phyloP scores from a whole-genome alignment of 2,329 filamentous ascomycete species.

The Fusarium sp. region DNA sequence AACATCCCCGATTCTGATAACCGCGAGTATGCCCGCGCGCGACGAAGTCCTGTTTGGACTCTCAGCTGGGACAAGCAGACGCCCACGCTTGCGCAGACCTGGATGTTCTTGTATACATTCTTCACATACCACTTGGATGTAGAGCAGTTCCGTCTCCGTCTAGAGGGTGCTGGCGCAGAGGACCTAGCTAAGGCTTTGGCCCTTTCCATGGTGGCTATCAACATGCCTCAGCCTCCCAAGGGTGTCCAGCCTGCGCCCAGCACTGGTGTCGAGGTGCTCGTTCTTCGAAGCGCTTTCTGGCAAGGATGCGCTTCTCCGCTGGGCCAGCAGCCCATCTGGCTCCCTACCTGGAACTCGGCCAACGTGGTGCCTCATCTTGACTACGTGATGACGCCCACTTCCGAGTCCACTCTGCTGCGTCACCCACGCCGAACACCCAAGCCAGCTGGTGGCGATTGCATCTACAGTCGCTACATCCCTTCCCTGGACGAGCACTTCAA shows the following conservation, averaged over 20 bases:
- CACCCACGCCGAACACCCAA: constrained; percentile 78
- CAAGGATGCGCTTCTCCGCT: constrained; percentile 75
- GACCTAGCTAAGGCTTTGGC: constrained; percentile 52
- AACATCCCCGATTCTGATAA: constrained; percentile 47
- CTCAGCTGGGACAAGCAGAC: constrained; percentile 57
- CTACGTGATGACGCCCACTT: constrained; percentile 50
- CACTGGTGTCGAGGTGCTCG: constrained; percentile 53
- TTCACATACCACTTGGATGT: constrained; percentile 52
- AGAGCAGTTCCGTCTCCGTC: constrained; percentile 44
- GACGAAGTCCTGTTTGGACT: constrained; percentile 61
- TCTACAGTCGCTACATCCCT: constrained; percentile 83
- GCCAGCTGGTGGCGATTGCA: constrained; percentile 73
- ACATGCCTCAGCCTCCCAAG: constrained; percentile 56
- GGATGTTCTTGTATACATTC: constrained; percentile 64
- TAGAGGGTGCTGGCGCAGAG: constrained; percentile 37
- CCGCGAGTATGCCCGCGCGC: constrained; percentile 64
- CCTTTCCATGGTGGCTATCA: constrained; percentile 56
- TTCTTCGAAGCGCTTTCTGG: constrained; percentile 71
- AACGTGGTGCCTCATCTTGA: constrained; percentile 55
- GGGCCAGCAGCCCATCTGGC: constrained; percentile 72
- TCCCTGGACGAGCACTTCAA: constrained; percentile 80
- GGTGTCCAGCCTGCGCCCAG: constrained; percentile 50
- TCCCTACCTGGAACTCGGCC: constrained; percentile 57
- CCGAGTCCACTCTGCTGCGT: constrained; percentile 57
- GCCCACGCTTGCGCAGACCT: constrained; percentile 62